These are phyloP conservation scores for Aspergillus sp. DNA, from an alignment of 2,329 filamentous ascomycete genomes.

Conservation along the genomic window DNA sequence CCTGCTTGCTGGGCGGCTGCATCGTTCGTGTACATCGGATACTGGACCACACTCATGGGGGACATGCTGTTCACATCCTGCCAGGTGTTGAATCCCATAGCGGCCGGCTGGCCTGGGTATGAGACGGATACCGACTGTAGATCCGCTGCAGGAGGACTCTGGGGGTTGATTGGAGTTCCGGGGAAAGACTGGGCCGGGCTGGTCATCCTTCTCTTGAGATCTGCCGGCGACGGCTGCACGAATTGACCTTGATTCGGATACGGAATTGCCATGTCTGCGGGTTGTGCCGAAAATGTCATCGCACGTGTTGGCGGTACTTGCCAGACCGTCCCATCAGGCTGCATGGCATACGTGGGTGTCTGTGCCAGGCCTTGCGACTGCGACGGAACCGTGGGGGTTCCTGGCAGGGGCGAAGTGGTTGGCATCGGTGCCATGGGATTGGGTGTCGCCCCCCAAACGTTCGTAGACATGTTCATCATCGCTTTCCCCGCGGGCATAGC, in stretches of 20 bases:
- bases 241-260: constrained; percentile 33
- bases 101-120: constrained; percentile 29
- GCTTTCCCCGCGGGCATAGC: constrained; percentile 33
- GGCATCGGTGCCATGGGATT: constrained; percentile 32
- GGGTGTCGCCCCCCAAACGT: constrained; percentile 33
- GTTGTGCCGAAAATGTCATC: constrained; percentile 38
- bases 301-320: constrained; percentile 34
- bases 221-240: constrained; percentile 31
- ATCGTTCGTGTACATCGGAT: constrained; percentile 35
- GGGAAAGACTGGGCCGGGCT: constrained; percentile 34
- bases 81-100: constrained; percentile 35
- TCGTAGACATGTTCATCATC: constrained; percentile 37
- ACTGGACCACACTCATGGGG: constrained; percentile 34
- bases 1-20: constrained; percentile 28
- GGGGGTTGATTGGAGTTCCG: constrained; percentile 23
- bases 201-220: constrained; percentile 42
- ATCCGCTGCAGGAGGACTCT: constrained; percentile 28
- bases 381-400: constrained; percentile 33
- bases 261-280: constrained; percentile 27
- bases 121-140: constrained; percentile 34
- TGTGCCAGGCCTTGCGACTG: constrained; percentile 35
- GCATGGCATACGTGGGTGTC: constrained; percentile 34
- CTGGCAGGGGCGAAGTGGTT: constrained; percentile 31
- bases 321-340: constrained; percentile 41
- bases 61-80: constrained; percentile 32